A percentile compares a stretch with the other conserved stretches of the same genome.
Evolutionary conservation across 2,329 filamentous ascomycete genomes (phyloP).

Genomic region (Myriangium duriaei): DNA sequence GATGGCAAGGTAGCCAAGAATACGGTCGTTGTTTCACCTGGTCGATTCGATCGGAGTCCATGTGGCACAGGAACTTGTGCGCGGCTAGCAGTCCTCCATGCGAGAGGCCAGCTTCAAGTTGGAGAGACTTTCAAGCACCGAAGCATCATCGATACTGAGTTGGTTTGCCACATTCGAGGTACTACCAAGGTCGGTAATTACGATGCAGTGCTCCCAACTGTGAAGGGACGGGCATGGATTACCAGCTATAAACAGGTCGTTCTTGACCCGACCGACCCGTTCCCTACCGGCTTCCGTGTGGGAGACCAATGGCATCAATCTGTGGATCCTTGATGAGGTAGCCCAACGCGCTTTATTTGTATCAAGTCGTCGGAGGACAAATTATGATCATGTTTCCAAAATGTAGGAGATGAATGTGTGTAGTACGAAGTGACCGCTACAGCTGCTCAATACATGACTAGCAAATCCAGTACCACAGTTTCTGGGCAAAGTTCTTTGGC

Average conservation of each 20-base stretch:
- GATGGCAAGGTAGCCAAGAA: slow-evolving; percentile 24
- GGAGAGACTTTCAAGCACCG: slow-evolving; percentile 28
- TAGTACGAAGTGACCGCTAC: no score
- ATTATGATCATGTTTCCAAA: no score
- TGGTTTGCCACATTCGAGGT: slow-evolving; percentile 27
- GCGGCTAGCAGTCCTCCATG: slow-evolving; percentile 32
- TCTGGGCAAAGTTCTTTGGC: no score
- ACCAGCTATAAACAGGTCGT: slow-evolving; percentile 32
- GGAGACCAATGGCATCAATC: slow-evolving; percentile 24
- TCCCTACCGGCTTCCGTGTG: slow-evolving; percentile 30
- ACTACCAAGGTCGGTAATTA: slow-evolving; percentile 28
- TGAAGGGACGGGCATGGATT: slow-evolving; percentile 36
- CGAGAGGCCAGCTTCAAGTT: slow-evolving; percentile 26
- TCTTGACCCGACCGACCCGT: slow-evolving; percentile 34
- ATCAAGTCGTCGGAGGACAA: no score
- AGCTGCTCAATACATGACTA: no score
- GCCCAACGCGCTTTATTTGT: no score
- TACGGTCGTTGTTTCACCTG: slow-evolving; percentile 34
- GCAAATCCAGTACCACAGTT: no score
- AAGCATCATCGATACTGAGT: slow-evolving; percentile 34
- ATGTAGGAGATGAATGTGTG: no score
- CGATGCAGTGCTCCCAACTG: slow-evolving; percentile 28
- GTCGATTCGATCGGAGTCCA: slow-evolving; percentile 35
- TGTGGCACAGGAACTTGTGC: slow-evolving; percentile 36
- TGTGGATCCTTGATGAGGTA: no score